Conservation (phyloP, 2,329 filamentous ascomycete species). For the Cercospora sp. region DNA sequence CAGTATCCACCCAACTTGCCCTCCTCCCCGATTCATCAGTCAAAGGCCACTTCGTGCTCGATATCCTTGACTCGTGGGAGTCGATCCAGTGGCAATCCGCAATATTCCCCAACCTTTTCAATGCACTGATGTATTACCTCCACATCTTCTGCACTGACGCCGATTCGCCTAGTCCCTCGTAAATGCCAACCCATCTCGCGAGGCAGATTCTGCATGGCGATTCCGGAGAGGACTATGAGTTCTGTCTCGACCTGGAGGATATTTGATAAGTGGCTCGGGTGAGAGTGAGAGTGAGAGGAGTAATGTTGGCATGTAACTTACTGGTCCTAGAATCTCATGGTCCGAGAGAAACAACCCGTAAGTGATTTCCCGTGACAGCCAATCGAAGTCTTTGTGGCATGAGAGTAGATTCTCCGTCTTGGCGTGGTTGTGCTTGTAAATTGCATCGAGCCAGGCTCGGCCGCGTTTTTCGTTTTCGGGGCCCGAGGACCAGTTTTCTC, state of each 20-base stretch:
- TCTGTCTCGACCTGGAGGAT: slow-evolving; percentile 50
- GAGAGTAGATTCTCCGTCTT: slow-evolving; percentile 44
- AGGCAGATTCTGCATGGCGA: slow-evolving; percentile 60
- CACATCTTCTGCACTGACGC: slow-evolving; percentile 49
- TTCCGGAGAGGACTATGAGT: slow-evolving; percentile 55
- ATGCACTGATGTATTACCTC: slow-evolving; percentile 46
- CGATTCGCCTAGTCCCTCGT: slow-evolving; percentile 52
- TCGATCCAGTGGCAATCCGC: slow-evolving; percentile 38
- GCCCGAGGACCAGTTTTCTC: slow-evolving; percentile 60
- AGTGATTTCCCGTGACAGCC: slow-evolving; percentile 57
- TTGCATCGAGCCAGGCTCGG: slow-evolving; percentile 56
- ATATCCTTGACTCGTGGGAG: slow-evolving; percentile 45
- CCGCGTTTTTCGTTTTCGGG: slow-evolving; percentile 56
- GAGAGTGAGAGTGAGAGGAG: background rate
- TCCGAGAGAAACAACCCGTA: slow-evolving; percentile 62
- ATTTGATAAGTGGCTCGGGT: background rate
- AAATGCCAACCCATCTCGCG: slow-evolving; percentile 59
- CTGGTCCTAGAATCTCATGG: slow-evolving; percentile 54
- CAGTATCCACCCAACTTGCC: background rate
- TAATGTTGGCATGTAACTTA: slow-evolving; percentile 26
- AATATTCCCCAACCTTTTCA: slow-evolving; percentile 44
- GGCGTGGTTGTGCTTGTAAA: slow-evolving; percentile 56
- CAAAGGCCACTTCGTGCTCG: slow-evolving; percentile 43
- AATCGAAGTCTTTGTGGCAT: slow-evolving; percentile 53
- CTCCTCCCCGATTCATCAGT: background rate